Base-by-base conservation (phyloP, 2,329 filamentous ascomycete genomes). In the Hyphodiscus sp. region DNA sequence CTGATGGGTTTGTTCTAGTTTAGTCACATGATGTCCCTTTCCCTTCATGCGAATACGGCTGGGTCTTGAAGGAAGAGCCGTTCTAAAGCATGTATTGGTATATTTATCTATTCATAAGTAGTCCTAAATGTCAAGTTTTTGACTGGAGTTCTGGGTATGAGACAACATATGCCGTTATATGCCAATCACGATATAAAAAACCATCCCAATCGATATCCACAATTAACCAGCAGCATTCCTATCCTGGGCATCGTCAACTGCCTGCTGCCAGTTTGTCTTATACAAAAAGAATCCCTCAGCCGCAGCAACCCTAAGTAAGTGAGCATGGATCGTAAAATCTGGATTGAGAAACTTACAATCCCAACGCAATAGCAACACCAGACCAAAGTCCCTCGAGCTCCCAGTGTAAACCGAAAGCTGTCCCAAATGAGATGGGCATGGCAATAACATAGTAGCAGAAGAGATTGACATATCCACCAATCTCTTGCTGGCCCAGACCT, bases 381-480 rank as follows among this genome's bases (percentile, higher is more conserved):
- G 77, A 74, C 92, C 92, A 97, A 18, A 97, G 74, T 0, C 92
- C 92, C 52, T 82, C 76, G 41, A 97, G 73, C 46, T 83, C 82
- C 90, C 87, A 95, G 19, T 77, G 77, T 2, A 91, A 72, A 0
- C 83, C 86, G 68, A 97, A 96, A 0, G 85, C 87, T 0, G 87
- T 81, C 4, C 80, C 82, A 60, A 96, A 86, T 41, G 86, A 89
- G 33, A 96, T 81, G 0, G 94, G 92, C 70, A 97, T 76, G 0
- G 89, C 92, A 23, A 97, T 78, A 18, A 81, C 74, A 70, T 97
- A 99, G 73, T 96, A 96, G 20, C 86, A 85, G 48, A 90, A 81
- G 2, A 97, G 72, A 65, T 94, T 95, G 8, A 91, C 85, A 63
- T 92, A 96, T 0, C 92, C 91, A 13, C 92, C 92, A 53, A 97